Conservation (phyloP, 1,284 basidiomycete genomes). For the Moesziomyces sp. region DNA sequence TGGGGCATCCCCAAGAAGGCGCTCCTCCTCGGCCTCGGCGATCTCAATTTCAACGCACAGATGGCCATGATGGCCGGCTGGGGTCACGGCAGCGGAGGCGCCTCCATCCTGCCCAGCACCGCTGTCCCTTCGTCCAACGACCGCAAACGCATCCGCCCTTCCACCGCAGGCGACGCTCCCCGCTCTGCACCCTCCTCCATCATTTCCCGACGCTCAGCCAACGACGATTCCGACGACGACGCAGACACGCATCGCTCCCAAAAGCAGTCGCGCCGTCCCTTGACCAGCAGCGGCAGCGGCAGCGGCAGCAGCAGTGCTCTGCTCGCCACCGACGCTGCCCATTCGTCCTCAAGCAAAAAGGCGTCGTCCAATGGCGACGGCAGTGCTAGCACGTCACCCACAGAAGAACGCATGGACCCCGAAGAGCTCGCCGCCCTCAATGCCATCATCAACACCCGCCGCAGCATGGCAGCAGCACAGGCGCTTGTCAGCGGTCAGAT, state of each 20-base stretch:
- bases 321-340: background rate
- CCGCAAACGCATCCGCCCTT: slow-evolving; percentile 27
- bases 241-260: background rate
- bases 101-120: slow-evolving; percentile 30
- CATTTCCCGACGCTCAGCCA: slow-evolving; percentile 14
- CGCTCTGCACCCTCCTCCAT: slow-evolving; percentile 14
- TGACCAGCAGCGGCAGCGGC: slow-evolving; percentile 4
- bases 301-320: background rate
- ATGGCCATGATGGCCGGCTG: slow-evolving; percentile 62
- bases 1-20: slow-evolving; percentile 64
- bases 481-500: slow-evolving; percentile 60
- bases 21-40: slow-evolving; percentile 56
- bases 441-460: slow-evolving; percentile 66
- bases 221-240: slow-evolving; percentile 15
- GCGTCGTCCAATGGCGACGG: slow-evolving; percentile 1
- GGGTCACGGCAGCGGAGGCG: slow-evolving; percentile 56
- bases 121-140: slow-evolving; percentile 17
- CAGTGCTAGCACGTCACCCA: slow-evolving; percentile 16
- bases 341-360: slow-evolving; percentile 1
- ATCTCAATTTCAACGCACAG: slow-evolving; percentile 62
- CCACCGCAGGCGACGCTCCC: slow-evolving; percentile 12
- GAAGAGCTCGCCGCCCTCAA: slow-evolving; percentile 66
- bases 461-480: slow-evolving; percentile 64
- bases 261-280: background rate
- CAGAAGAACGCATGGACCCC: slow-evolving; percentile 57